Conservation (phyloP, 106 monocot species). For the Xerophyta viscosa region DNA sequence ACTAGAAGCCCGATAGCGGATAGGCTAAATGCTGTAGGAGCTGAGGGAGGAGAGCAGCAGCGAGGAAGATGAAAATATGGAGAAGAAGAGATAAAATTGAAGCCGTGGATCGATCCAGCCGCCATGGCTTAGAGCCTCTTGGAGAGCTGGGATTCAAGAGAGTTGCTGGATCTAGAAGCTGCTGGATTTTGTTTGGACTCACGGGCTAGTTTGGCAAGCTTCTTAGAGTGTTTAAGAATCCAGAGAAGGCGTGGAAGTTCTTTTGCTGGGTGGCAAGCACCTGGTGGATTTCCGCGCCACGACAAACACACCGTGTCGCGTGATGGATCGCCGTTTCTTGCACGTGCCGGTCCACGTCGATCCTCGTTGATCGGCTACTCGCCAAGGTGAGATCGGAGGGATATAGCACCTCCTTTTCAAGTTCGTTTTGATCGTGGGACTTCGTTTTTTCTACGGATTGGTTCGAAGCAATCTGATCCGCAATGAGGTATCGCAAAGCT, state of each 20-base stretch:
- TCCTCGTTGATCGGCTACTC: constrained; percentile 51
- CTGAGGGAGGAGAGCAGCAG: constrained; percentile 10
- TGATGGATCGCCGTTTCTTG: constrained; percentile 76
- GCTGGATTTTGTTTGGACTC: constrained; percentile 69
- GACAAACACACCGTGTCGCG: constrained; percentile 55
- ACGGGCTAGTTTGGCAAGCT: constrained; percentile 84
- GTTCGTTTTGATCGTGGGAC: constrained; percentile 65
- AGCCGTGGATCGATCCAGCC: constrained; percentile 74
- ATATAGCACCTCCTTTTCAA: constrained; percentile 67
- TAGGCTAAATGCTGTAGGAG: constrained; percentile 36
- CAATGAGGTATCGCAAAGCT: constrained; percentile 35
- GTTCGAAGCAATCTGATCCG: constrained; percentile 58
- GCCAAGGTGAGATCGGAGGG: constrained; percentile 56
- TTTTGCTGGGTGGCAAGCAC: constrained; percentile 81
- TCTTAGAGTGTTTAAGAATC: constrained; percentile 62
- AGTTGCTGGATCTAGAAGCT: constrained; percentile 47
- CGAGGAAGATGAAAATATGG: constrained; percentile 24
- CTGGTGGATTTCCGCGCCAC: constrained; percentile 53
- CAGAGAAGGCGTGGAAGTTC: constrained; percentile 79
- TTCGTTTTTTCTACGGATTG: constrained; percentile 72
- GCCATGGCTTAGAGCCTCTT: constrained; percentile 59
- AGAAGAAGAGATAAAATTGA: constrained; percentile 17
- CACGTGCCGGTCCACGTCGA: constrained; percentile 44
- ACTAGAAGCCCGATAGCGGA: constrained; percentile 41
- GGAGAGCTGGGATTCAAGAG: constrained; percentile 53